Evolutionary conservation across 2,329 filamentous ascomycete species (phyloP).

Genomic region (Ascochyta fabae): DNA sequence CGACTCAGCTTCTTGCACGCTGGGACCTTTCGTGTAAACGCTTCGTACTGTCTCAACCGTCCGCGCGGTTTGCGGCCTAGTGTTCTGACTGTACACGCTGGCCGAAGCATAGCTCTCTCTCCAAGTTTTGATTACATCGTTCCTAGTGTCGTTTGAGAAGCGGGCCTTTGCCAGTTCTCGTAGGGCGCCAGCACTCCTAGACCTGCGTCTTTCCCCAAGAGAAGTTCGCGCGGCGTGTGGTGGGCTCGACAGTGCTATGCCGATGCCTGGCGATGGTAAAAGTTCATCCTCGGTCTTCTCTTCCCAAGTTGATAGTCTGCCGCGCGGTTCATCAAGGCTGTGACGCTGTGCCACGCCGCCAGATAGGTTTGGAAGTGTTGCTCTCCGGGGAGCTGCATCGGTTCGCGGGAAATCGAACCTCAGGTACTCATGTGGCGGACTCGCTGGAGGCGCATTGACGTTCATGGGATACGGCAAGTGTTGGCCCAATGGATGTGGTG

Average conservation of each 20-base stretch:
- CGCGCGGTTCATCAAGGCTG: constrained; percentile 35
- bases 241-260: constrained; percentile 44
- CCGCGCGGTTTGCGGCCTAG: constrained; percentile 42
- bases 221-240: constrained; percentile 22
- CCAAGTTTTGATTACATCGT: constrained; percentile 48
- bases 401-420: constrained; percentile 37
- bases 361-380: constrained; percentile 44
- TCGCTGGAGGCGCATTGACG: constrained; percentile 47
- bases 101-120: constrained; percentile 42
- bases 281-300: constrained; percentile 38
- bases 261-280: constrained; percentile 41
- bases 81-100: constrained; percentile 39
- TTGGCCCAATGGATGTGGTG: constrained; percentile 44
- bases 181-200: constrained; percentile 48
- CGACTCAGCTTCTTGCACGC: constrained; percentile 25
- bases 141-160: constrained; percentile 36
- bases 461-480: constrained; percentile 52
- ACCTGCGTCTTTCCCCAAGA: constrained; percentile 40
- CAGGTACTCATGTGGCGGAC: constrained; percentile 45
- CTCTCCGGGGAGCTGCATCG: constrained; percentile 38
- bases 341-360: constrained; percentile 34
- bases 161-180: constrained; percentile 38
- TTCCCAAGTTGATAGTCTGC: constrained; percentile 36
- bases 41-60: constrained; percentile 42
- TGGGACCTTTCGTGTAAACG: constrained; percentile 30